These are phyloP conservation scores for Periconia sp. DNA, from an alignment of 2,329 filamentous ascomycete species.

Conservation along the genomic window DNA sequence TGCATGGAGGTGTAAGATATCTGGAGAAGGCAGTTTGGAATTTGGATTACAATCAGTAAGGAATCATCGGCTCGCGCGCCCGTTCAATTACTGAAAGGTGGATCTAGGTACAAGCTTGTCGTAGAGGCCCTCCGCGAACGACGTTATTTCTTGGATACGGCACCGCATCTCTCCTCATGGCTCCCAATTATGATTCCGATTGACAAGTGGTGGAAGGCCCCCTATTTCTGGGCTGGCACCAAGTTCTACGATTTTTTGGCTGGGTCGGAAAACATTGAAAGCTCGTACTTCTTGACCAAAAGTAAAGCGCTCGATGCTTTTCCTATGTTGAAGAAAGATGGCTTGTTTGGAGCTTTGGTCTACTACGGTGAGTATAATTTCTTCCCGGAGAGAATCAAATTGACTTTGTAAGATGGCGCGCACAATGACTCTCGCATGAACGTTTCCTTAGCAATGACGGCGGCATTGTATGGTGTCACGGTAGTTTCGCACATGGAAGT, in stretches of 20 bases:
- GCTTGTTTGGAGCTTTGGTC: constrained; percentile 80
- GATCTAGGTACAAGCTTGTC: constrained; percentile 67
- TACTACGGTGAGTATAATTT: constrained; percentile 69
- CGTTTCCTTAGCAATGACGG: constrained; percentile 85
- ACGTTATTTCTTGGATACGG: constrained; percentile 82
- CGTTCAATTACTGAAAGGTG: constrained; percentile 11
- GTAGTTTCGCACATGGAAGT: constrained; percentile 86
- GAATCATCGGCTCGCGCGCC: background rate
- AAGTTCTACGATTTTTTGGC: constrained; percentile 87
- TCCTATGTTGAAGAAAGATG: constrained; percentile 83
- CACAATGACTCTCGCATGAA: constrained; percentile 96
- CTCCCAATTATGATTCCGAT: constrained; percentile 84
- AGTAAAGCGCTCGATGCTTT: constrained; percentile 87
- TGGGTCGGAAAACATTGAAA: constrained; percentile 85
- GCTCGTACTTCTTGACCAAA: constrained; percentile 84
- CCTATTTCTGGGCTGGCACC: constrained; percentile 78
- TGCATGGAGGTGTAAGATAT: constrained; percentile 84
- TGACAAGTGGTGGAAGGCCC: constrained; percentile 83
- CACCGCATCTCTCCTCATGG: constrained; percentile 80
- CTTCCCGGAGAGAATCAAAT: constrained; percentile 6
- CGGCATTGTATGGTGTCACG: constrained; percentile 83
- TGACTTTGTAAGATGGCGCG: constrained; percentile 69
- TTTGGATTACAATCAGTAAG: constrained; percentile 78
- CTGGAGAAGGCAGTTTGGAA: constrained; percentile 88
- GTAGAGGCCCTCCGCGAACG: constrained; percentile 82